Evolutionary conservation across 2,329 filamentous ascomycete genomes (phyloP).

Genomic region (Neofusicoccum laricinum): DNA sequence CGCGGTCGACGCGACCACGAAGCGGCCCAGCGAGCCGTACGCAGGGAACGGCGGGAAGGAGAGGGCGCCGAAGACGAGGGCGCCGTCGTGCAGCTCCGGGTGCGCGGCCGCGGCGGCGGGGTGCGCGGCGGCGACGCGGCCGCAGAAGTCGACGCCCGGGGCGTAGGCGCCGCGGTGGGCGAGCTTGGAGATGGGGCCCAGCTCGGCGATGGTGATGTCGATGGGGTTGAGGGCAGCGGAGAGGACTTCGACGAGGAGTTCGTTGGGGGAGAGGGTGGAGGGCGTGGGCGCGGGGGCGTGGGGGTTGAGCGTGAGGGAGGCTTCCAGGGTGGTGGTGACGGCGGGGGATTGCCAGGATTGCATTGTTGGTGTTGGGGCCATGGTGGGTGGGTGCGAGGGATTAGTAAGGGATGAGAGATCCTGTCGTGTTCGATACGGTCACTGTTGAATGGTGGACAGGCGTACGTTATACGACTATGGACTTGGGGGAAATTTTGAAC

Average conservation of each 20-base stretch:
- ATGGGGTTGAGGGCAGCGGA: constrained; percentile 58
- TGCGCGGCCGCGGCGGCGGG: constrained; percentile 20
- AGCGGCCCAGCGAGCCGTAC: constrained; percentile 25
- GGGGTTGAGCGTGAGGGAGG: constrained; percentile 49
- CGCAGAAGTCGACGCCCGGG: constrained; percentile 52
- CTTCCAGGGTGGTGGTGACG: constrained; percentile 49
- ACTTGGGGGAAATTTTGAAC: too few relatives aligned
- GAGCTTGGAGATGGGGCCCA: constrained; percentile 40
- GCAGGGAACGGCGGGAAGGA: too few relatives aligned
- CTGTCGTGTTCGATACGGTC: too few relatives aligned
- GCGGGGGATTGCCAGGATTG: constrained; percentile 57
- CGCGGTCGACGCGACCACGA: constrained; percentile 27
- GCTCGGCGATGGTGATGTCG: constrained; percentile 63
- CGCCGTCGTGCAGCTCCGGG: constrained; percentile 30
- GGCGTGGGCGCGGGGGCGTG: constrained; percentile 43
- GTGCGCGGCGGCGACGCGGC: constrained; percentile 43
- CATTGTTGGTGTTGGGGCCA: constrained; percentile 42
- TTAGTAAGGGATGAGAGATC: too few relatives aligned
- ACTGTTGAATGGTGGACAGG: too few relatives aligned
- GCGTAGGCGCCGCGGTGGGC: constrained; percentile 38
- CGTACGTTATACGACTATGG: too few relatives aligned
- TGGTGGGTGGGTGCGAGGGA: not conserved
- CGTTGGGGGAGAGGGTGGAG: constrained; percentile 30
- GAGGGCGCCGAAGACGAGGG: constrained; percentile 41
- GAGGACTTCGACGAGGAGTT: constrained; percentile 56